Conservation (phyloP, 306 rosid genomes). For the Acacia confusa region DNA sequence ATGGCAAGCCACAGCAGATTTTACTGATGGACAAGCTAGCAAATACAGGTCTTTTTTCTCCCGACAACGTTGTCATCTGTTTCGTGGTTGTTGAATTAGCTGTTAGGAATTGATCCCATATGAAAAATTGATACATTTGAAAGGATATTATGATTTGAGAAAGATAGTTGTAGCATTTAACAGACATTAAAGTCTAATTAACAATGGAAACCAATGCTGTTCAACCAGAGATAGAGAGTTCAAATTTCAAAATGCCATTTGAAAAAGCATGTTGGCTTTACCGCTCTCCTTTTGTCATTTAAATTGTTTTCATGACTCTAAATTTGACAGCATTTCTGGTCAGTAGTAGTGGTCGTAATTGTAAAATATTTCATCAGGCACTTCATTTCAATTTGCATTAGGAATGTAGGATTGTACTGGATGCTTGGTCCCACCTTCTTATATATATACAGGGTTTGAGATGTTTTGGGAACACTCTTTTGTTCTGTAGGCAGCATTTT, state of each 20-base stretch:
- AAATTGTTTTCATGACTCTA: background rate
- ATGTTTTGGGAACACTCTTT: background rate
- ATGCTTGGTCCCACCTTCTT: background rate
- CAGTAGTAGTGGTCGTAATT: background rate
- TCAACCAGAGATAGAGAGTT: background rate
- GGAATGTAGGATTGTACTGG: background rate
- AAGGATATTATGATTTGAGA: background rate
- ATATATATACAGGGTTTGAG: background rate
- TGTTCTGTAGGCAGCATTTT: conserved; percentile 64
- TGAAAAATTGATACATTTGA: background rate
- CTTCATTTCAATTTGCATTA: background rate
- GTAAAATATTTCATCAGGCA: background rate
- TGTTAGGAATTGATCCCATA: background rate
- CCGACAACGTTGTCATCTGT: background rate
- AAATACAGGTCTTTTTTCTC: conserved; percentile 42
- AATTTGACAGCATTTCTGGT: conserved; percentile 8
- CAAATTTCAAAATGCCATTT: background rate
- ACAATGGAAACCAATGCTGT: background rate
- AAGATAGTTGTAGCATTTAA: background rate
- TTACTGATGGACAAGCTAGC: conserved; percentile 79
- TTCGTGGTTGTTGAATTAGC: background rate
- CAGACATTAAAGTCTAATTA: background rate
- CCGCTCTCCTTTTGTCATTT: background rate
- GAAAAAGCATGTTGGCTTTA: conserved; percentile 1
- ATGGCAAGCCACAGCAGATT: conserved; percentile 90